Conservation (phyloP, 345 rosid species). For the Sapria himalayana region DNA sequence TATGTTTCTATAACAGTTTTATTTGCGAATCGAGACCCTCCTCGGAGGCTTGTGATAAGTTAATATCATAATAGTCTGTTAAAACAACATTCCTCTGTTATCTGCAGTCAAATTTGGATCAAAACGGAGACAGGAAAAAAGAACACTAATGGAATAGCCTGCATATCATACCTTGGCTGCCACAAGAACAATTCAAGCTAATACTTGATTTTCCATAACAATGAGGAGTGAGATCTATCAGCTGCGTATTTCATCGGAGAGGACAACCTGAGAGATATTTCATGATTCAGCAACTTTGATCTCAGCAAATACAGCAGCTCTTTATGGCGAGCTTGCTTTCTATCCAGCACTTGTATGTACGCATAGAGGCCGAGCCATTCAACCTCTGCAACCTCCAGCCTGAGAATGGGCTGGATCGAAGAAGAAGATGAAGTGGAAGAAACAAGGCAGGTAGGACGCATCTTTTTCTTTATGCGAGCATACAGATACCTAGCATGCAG, state of each 20-base stretch:
- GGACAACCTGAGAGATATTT: constrained; percentile 12
- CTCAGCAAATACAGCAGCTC: constrained; percentile 22
- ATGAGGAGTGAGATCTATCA: constrained; percentile 40
- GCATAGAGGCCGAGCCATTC: constrained; percentile 68
- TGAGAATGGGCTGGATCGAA: constrained; percentile 18
- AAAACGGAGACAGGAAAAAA: too few species aligned
- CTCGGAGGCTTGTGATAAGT: too few species aligned
- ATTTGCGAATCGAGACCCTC: too few species aligned
- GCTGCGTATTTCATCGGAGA: constrained; percentile 27
- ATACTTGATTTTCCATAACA: constrained; percentile 43
- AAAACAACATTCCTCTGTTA: too few species aligned
- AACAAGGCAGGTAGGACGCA: constrained; percentile 13
- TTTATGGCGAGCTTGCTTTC: constrained; percentile 37
- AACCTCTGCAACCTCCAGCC: constrained; percentile 31
- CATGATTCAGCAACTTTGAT: constrained; percentile 18
- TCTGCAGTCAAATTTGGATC: too few species aligned
- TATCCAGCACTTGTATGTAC: constrained; percentile 30
- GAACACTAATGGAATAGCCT: too few species aligned
- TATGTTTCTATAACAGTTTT: too few species aligned
- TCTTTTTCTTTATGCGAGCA: constrained; percentile 28
- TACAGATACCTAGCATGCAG: constrained; percentile 30
- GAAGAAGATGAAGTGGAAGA: too few species aligned
- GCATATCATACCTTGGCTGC: too few species aligned
- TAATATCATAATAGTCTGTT: too few species aligned
- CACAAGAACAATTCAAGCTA: too few species aligned